Base-by-base conservation (phyloP, 768 basidiomycete genomes). In the Gloeostereum incarnatum region DNA sequence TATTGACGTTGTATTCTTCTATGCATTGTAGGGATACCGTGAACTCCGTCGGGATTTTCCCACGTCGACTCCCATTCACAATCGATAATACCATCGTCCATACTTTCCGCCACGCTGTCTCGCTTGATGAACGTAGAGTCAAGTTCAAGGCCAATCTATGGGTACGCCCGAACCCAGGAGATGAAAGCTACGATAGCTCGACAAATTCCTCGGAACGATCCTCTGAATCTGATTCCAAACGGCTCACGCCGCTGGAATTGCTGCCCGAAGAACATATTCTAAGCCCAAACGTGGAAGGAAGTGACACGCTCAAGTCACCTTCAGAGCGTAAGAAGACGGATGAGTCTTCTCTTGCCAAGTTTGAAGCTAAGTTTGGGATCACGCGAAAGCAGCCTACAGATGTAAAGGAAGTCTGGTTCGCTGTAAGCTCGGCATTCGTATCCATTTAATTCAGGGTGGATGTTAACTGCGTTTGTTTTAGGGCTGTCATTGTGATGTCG, bases 1-100 rank as follows among this genome's bases (percentile, higher is more conserved):
- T 20, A n/a, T n/a, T n/a, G n/a, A n/a, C n/a, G n/a, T n/a, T n/a
- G n/a, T n/a, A n/a, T 32, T 11, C 14, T 16, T 34, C 6, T 16
- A 26, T 7, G 18, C 19, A 25, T 25, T 23, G n/a, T 35, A 81
- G 78, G 76, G 80, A 83, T 45, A 81, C 78, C 1, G 78, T 83
- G 4, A 68, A 71, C 16, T 80, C 78, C 0, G 76, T 81, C 10
- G 78, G 77, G 8, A 33, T 75, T 27, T 57, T 77, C 36, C 65
- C 68, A 2, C 64, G 64, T 19, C 59, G 70, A 4, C 61, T 80
- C 4, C 79, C 78, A 0, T 79, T 80, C 49, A 72, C 73, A 1
- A 67, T 63, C 2, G 69, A 70, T 3, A 75, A 78, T 33, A 65
- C 62, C 11, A 55, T 58, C 42, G 60, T 66, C 25, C 52, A 53